phyloP scores from a whole-genome alignment of 192 early-diverging fungal genomes.

The Phycomyces blakesleeanus region DNA sequence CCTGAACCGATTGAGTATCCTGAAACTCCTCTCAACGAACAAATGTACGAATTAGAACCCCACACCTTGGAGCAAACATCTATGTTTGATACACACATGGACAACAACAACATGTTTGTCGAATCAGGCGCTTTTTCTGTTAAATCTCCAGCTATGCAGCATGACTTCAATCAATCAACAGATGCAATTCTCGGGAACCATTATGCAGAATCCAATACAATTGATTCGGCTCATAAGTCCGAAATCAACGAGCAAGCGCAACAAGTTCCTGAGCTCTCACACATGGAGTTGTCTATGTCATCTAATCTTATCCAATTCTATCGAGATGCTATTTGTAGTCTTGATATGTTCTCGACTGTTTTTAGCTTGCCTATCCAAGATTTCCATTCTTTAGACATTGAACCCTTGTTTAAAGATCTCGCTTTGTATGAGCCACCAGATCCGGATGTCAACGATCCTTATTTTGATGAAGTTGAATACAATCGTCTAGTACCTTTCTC shows the following conservation, averaged over 20 bases:
- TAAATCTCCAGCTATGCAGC: too few species aligned
- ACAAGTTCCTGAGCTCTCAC: background rate
- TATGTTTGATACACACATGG: background rate
- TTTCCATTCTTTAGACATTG: constrained; percentile 34
- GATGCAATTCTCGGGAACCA: too few species aligned
- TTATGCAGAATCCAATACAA: too few species aligned
- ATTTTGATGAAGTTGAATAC: constrained; percentile 53
- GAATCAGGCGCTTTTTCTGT: background rate
- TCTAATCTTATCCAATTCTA: constrained; percentile 7
- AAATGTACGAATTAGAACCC: constrained; percentile 1
- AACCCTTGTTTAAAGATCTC: constrained; percentile 46
- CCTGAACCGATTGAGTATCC: background rate
- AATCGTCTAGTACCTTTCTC: constrained; percentile 52
- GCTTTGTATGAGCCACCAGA: constrained; percentile 50
- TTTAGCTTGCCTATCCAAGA: constrained; percentile 29
- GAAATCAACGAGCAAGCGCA: background rate
- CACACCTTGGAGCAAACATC: background rate
- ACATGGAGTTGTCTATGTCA: background rate
- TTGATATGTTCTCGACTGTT: constrained; percentile 31
- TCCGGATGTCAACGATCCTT: constrained; percentile 49
- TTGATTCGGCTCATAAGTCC: too few species aligned
- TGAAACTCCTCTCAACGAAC: background rate
- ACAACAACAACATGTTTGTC: background rate
- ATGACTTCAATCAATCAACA: too few species aligned
- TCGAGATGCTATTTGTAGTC: constrained; percentile 12